These are phyloP conservation scores for Bipolaris gigantea DNA, from an alignment of 2,329 filamentous ascomycete species.

Conservation along the genomic window DNA sequence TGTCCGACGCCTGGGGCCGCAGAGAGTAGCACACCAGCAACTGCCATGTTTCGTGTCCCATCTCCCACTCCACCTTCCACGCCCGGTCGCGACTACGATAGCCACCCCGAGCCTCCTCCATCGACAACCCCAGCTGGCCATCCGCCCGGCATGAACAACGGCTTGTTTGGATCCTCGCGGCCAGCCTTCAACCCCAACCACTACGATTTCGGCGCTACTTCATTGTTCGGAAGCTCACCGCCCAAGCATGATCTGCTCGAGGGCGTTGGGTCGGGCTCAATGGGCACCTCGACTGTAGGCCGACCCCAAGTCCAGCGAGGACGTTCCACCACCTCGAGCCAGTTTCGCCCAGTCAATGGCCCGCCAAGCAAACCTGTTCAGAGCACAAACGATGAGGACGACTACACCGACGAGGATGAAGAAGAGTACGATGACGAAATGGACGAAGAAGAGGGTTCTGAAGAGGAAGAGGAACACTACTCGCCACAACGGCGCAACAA, in stretches of 20 bases:
- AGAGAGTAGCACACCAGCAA: constrained; percentile 8
- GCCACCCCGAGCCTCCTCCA: constrained; percentile 40
- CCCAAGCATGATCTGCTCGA: constrained; percentile 34
- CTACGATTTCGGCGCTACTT: constrained; percentile 22
- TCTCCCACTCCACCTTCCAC: constrained; percentile 43
- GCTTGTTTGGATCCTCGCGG: constrained; percentile 56
- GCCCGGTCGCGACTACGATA: constrained; percentile 33
- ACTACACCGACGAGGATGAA: constrained; percentile 28
- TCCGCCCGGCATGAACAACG: constrained; percentile 49
- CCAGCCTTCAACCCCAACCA: constrained; percentile 34
- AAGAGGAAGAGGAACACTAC: constrained; percentile 47
- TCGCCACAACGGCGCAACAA: constrained; percentile 41
- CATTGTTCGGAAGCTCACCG: constrained; percentile 39
- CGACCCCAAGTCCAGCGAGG: constrained; percentile 35
- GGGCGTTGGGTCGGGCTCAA: constrained; percentile 32
- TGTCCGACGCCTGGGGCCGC: neutral
- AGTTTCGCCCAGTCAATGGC: constrained; percentile 38
- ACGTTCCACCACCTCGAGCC: constrained; percentile 26
- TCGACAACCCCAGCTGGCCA: constrained; percentile 61
- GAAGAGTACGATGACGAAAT: constrained; percentile 40
- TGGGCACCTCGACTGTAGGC: constrained; percentile 34
- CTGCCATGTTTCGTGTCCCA: constrained; percentile 41
- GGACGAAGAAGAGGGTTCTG: constrained; percentile 44
- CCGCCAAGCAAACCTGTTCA: constrained; percentile 32
- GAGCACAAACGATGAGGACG: constrained; percentile 43